A percentile compares a stretch with the other conserved stretches of the same genome.
Conservation (phyloP, 2,329 filamentous ascomycete genomes). For the Ophiostoma angusticollis region DNA sequence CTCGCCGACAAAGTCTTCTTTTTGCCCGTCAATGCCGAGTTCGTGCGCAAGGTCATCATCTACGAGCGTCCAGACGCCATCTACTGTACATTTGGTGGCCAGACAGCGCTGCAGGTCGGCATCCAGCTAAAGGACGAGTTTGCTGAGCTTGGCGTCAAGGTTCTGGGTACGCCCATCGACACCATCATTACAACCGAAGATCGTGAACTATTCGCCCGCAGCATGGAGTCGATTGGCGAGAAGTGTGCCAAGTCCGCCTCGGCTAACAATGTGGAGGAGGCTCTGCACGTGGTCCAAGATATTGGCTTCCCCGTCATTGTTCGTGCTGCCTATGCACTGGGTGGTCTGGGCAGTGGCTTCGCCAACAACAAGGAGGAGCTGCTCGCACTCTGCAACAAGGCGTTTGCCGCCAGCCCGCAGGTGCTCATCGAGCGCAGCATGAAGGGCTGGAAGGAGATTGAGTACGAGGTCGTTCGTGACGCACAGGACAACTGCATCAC, state of each 20-base stretch:
- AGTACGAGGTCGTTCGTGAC: slow-evolving; percentile 96
- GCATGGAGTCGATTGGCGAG: slow-evolving; percentile 96
- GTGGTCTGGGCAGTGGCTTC: slow-evolving; percentile 90
- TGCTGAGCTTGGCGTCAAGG: slow-evolving; percentile 78
- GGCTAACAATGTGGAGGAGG: slow-evolving; percentile 77
- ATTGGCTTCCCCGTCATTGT: slow-evolving; percentile 97
- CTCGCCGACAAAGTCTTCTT: slow-evolving; percentile 98
- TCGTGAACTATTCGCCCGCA: slow-evolving; percentile 89
- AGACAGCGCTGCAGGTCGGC: slow-evolving; percentile 91
- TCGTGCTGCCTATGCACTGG: slow-evolving; percentile 87
- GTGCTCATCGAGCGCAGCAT: slow-evolving; percentile 95
- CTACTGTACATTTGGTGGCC: slow-evolving; percentile 94
- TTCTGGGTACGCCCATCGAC: slow-evolving; percentile 90
- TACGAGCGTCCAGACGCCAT: slow-evolving; percentile 93
- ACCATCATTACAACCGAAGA: slow-evolving; percentile 99
- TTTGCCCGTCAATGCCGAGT: slow-evolving; percentile 89
- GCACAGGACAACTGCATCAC: slow-evolving; percentile 97
- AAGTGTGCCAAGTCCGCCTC: slow-evolving; percentile 97
- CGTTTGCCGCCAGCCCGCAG: slow-evolving; percentile 88
- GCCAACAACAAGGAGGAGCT: slow-evolving; percentile 78
- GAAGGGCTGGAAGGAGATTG: slow-evolving; percentile 99
- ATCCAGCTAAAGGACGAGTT: slow-evolving; percentile 98
- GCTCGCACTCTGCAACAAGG: slow-evolving; percentile 80
- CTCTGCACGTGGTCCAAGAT: slow-evolving; percentile 71
- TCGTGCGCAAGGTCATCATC: slow-evolving; percentile 93